Conservation (phyloP, 768 basidiomycete species). For the Sporobolomyces pararoseus region DNA sequence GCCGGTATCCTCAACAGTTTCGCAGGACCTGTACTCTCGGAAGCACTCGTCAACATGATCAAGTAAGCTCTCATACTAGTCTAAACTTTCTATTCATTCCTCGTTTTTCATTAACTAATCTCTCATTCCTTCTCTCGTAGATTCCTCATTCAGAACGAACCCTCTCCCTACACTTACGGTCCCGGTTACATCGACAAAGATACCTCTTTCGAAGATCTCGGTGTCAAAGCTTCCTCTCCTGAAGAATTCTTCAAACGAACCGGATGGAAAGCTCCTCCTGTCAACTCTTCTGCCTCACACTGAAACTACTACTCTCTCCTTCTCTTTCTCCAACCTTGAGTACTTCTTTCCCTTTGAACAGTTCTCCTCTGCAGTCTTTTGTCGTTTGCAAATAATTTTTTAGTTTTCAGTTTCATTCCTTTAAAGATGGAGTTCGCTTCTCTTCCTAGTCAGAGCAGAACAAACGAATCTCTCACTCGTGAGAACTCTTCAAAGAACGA, state of each 20-base stretch:
- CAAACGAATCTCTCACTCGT: too few species aligned
- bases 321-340: too few species aligned
- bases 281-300: background rate
- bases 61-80: background rate
- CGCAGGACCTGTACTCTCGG: background rate
- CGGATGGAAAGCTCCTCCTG: constrained; percentile 1
- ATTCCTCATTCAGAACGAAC: background rate
- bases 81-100: background rate
- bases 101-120: background rate
- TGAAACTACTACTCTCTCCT: too few species aligned
- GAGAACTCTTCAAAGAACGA: too few species aligned
- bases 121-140: background rate
- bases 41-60: background rate
- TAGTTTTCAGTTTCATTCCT: too few species aligned
- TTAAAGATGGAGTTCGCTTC: too few species aligned
- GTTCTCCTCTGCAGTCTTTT: too few species aligned
- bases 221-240: constrained; percentile 2
- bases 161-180: constrained; percentile 7
- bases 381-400: too few species aligned
- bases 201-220: constrained; percentile 1
- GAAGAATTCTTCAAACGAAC: background rate
- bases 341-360: too few species aligned
- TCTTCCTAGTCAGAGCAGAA: too few species aligned
- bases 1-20: background rate
- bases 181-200: background rate